phyloP scores from a whole-genome alignment of 257 asterid species.

The Echites panduratus region DNA sequence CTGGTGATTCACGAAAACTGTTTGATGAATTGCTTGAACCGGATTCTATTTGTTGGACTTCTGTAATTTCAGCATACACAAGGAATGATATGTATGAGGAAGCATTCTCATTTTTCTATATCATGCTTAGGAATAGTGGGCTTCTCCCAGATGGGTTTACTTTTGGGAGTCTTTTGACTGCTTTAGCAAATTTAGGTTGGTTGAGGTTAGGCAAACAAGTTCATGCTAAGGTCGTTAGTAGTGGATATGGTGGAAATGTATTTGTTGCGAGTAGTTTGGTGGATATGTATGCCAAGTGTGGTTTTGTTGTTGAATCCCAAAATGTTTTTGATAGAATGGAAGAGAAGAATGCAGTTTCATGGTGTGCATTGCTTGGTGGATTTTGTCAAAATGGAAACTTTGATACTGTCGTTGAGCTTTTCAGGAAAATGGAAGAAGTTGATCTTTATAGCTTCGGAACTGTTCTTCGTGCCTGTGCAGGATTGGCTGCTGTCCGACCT shows the following conservation, averaged over 20 bases:
- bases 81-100: conserved; percentile 59
- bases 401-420: conserved; percentile 48
- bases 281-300: conserved; percentile 80
- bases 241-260: conserved; percentile 51
- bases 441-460: conserved; percentile 73
- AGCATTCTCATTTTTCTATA: conserved; percentile 49
- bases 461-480: conserved; percentile 79
- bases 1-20: conserved; percentile 33
- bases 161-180: conserved; percentile 70
- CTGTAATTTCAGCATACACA: conserved; percentile 65
- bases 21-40: conserved; percentile 77
- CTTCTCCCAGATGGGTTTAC: conserved; percentile 52
- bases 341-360: conserved; percentile 63
- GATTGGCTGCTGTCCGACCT: conserved; percentile 57
- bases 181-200: conserved; percentile 76
- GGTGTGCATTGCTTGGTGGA: conserved; percentile 88
- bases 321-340: conserved; percentile 64
- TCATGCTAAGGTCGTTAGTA: conserved; percentile 41
- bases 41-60: conserved; percentile 75
- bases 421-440: conserved; percentile 45
- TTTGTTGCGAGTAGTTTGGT: conserved; percentile 61
- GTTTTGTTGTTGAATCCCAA: conserved; percentile 47
- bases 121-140: conserved; percentile 37
- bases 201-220: conserved; percentile 61
- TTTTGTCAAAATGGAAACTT: conserved; percentile 61